phyloP scores from a whole-genome alignment of 805 yeast genomes.

The Ogataea glucozyma region DNA sequence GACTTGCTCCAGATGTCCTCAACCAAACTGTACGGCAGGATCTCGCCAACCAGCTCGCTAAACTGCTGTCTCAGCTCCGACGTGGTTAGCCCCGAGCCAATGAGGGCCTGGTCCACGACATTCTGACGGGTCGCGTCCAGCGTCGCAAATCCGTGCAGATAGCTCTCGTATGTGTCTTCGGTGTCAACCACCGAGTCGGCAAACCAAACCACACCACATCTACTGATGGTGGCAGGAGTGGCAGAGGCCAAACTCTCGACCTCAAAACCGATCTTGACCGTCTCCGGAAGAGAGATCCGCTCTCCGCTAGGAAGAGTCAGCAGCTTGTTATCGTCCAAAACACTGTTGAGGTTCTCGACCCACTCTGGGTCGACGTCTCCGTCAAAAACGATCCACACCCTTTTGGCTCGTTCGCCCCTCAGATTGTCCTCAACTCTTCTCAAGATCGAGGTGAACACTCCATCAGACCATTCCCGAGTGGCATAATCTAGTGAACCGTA shows the following conservation, averaged over 20 bases:
- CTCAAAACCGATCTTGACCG: slow-evolving; percentile 73
- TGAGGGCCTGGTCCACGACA: background rate
- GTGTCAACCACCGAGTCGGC: slow-evolving; percentile 34
- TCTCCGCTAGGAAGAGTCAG: slow-evolving; percentile 91
- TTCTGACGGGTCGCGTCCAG: slow-evolving; percentile 16
- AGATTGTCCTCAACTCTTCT: slow-evolving; percentile 56
- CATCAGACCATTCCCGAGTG: slow-evolving; percentile 93
- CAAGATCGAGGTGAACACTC: slow-evolving; percentile 68
- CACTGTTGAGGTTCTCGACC: slow-evolving; percentile 89
- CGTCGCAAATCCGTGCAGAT: slow-evolving; percentile 17
- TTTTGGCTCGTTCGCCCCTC: slow-evolving; percentile 56
- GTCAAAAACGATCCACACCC: slow-evolving; percentile 82
- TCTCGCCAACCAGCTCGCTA: background rate
- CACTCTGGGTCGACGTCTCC: slow-evolving; percentile 94
- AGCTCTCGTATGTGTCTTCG: slow-evolving; percentile 13
- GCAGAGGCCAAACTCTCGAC: slow-evolving; percentile 64
- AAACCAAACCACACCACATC: slow-evolving; percentile 88
- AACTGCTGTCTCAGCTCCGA: slow-evolving; percentile 10
- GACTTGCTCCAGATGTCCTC: slow-evolving; percentile 31
- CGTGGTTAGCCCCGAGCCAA: slow-evolving; percentile 2
- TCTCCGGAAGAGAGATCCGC: slow-evolving; percentile 63
- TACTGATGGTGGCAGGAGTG: slow-evolving; percentile 88
- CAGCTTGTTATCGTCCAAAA: slow-evolving; percentile 81
- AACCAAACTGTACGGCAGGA: slow-evolving; percentile 21
- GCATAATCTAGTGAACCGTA: slow-evolving; percentile 72